Conservation (phyloP, 192 early-diverging fungal genomes). For the Umbelopsis sp. region DNA sequence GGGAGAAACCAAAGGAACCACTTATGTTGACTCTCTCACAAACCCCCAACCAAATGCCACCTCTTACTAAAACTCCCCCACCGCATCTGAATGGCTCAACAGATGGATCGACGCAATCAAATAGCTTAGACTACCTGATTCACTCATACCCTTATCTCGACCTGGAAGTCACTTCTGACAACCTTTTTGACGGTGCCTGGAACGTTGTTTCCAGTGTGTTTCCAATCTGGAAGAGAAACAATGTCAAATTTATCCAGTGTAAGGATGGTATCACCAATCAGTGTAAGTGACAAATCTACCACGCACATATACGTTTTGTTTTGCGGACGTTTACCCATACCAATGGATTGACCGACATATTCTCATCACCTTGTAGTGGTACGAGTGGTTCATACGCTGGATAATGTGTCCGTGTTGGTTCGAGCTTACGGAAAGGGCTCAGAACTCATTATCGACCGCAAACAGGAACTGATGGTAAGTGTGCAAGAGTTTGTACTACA, state of each 20-base stretch:
- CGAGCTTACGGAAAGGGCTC: conserved; percentile 89
- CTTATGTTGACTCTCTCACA: background rate
- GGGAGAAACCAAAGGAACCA: background rate
- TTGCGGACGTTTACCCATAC: background rate
- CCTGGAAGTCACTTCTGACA: conserved; percentile 54
- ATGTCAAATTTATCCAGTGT: conserved; percentile 65
- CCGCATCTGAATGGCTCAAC: background rate
- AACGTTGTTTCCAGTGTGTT: conserved; percentile 57
- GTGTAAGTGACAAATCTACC: conserved; percentile 39
- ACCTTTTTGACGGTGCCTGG: conserved; percentile 67
- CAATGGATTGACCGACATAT: background rate
- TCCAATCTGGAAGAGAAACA: conserved; percentile 57
- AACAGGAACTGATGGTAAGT: conserved; percentile 84
- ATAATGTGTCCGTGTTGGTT: conserved; percentile 70
- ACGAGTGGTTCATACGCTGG: conserved; percentile 61
- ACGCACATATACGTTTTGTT: background rate
- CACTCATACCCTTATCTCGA: conserved; percentile 38
- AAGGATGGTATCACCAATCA: conserved; percentile 87
- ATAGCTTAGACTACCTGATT: conserved; percentile 9
- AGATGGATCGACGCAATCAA: background rate
- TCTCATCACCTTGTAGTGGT: conserved; percentile 52
- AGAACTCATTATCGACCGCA: conserved; percentile 85
- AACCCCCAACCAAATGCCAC: background rate
- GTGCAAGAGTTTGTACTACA: background rate
- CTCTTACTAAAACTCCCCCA: background rate